Evolutionary conservation across 805 yeast genomes (phyloP).

Genomic region (Candida sonorensis): DNA sequence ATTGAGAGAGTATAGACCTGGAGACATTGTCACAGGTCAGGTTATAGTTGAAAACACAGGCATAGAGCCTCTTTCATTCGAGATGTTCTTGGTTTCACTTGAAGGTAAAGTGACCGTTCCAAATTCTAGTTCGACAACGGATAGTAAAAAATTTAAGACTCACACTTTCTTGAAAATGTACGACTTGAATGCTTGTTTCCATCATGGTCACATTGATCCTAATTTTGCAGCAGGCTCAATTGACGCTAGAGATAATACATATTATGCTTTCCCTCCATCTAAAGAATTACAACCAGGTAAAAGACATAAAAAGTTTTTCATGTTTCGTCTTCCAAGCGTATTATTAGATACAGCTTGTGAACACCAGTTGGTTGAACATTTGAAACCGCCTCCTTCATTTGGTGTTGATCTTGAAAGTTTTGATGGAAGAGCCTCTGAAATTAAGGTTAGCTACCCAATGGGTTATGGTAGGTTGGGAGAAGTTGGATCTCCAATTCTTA

Average conservation of each 20-base stretch:
- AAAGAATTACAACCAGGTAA: slow-evolving; percentile 39
- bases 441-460: slow-evolving; percentile 30
- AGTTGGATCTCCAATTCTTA: slow-evolving; percentile 46
- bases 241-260: slow-evolving; percentile 23
- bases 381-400: slow-evolving; percentile 33
- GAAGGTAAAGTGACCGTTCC: slow-evolving; percentile 40
- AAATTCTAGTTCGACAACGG: no score
- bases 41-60: slow-evolving; percentile 36
- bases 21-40: slow-evolving; percentile 59
- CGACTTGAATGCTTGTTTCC: slow-evolving; percentile 47
- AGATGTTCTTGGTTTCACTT: slow-evolving; percentile 52
- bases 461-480: slow-evolving; percentile 51
- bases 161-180: slow-evolving; percentile 41
- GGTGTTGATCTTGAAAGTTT: slow-evolving; percentile 28
- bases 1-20: slow-evolving; percentile 53
- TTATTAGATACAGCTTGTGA: slow-evolving; percentile 49
- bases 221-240: not conserved
- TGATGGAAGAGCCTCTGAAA: slow-evolving; percentile 15
- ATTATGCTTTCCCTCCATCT: slow-evolving; percentile 36
- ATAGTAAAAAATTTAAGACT: no score
- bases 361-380: slow-evolving; percentile 31
- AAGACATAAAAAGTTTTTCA: slow-evolving; percentile 48
- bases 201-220: slow-evolving; percentile 27
- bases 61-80: slow-evolving; percentile 41
- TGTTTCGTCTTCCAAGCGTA: slow-evolving; percentile 47